A percentile compares a stretch with the other conserved stretches of the same genome.
Conservation (phyloP, 179 eudicot genomes). For the Beta macrorhiza region DNA sequence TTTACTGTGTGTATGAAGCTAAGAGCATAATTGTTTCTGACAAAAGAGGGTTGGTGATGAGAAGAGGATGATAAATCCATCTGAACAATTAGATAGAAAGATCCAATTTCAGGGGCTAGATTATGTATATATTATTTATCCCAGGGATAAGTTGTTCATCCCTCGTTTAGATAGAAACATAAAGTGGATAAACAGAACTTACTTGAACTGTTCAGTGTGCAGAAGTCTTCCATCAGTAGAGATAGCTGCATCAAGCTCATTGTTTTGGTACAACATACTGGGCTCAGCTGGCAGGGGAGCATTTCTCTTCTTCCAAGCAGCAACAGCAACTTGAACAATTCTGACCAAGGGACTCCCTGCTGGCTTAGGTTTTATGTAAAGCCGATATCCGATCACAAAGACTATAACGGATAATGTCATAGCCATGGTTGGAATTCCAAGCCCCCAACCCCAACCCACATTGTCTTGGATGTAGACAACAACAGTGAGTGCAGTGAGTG, state of each 20-base stretch:
- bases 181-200: conserved; percentile 5
- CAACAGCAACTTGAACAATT: conserved; percentile 51
- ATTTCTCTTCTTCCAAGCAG: conserved; percentile 59
- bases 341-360: conserved; percentile 60
- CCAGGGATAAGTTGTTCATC: neutral
- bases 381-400: conserved; percentile 43
- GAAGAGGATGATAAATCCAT: too few relatives aligned
- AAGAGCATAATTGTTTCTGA: too few relatives aligned
- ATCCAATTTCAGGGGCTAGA: too few relatives aligned
- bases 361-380: conserved; percentile 46
- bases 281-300: conserved; percentile 34
- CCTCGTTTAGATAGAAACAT: too few relatives aligned
- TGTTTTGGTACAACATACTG: conserved; percentile 41
- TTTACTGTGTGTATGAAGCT: too few relatives aligned
- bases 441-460: conserved; percentile 65
- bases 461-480: conserved; percentile 64
- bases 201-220: conserved; percentile 56
- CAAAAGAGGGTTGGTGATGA: too few relatives aligned
- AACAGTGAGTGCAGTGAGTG: conserved; percentile 47
- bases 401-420: conserved; percentile 47
- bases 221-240: conserved; percentile 53
- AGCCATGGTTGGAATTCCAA: conserved; percentile 54
- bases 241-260: conserved; percentile 49
- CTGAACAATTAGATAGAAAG: too few relatives aligned
- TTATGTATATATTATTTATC: too few relatives aligned